Evolutionary conservation across 345 rosid genomes (phyloP).

Genomic region (Citropsis articulata): DNA sequence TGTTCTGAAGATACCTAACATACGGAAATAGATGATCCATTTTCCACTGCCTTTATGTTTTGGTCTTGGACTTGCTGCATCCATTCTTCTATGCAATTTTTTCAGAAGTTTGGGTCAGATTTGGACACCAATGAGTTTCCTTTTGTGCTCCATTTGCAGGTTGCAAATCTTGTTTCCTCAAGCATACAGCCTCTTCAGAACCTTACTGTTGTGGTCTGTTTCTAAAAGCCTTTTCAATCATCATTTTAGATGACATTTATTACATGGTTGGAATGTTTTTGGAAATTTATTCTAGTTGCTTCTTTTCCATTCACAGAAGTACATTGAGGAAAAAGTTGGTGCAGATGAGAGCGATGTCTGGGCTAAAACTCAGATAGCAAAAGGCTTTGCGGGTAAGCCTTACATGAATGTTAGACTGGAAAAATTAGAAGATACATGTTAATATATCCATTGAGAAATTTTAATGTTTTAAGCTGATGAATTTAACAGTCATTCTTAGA

Average conservation of each 20-base stretch:
- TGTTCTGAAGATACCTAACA: neutral
- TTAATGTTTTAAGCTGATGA: neutral
- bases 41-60: neutral
- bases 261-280: neutral
- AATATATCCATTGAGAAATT: neutral
- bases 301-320: constrained; percentile 35
- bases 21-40: neutral
- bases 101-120: neutral
- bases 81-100: neutral
- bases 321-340: constrained; percentile 50
- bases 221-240: constrained; percentile 2
- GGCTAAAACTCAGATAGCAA: constrained; percentile 49
- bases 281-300: neutral
- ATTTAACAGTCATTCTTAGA: neutral
- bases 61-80: neutral
- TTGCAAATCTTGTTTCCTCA: constrained; percentile 65
- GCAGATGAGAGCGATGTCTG: constrained; percentile 45
- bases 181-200: constrained; percentile 84
- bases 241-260: neutral
- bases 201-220: constrained; percentile 50
- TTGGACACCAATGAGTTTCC: neutral
- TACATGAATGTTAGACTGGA: neutral
- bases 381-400: constrained; percentile 67
- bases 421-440: neutral
- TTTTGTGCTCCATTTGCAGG: constrained; percentile 37